phyloP scores from a whole-genome alignment of 108 stramenopile species.

The Phaeodactylum tricornutum region DNA sequence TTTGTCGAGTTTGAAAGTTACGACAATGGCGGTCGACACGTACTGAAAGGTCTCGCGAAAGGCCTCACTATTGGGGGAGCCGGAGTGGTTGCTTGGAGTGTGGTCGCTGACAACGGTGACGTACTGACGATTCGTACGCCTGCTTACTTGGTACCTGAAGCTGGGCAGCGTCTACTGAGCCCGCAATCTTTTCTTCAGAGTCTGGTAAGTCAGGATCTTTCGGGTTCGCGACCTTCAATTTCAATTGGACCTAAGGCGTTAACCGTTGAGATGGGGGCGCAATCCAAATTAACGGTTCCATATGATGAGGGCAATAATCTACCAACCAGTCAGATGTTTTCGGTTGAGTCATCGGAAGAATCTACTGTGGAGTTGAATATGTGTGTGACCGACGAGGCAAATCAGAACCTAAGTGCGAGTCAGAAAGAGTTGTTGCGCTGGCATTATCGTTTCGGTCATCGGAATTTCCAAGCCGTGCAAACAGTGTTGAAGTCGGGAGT shows the following conservation, averaged over 20 bases:
- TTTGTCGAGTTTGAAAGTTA: constrained; percentile 3
- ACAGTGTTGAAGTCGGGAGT: neutral
- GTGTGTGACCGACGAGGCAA: constrained; percentile 14
- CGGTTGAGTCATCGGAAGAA: neutral
- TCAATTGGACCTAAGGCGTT: too few relatives aligned
- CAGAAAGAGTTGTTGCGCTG: constrained; percentile 19
- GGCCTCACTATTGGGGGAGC: constrained; percentile 8
- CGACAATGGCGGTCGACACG: neutral
- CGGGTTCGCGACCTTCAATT: neutral
- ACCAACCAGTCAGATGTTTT: neutral
- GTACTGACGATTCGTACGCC: constrained; percentile 4
- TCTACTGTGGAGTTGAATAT: neutral
- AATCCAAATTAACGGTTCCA: neutral
- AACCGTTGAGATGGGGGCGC: neutral
- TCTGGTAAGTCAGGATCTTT: neutral
- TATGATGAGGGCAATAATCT: constrained; percentile 6
- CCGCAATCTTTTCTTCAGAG: constrained; percentile 6
- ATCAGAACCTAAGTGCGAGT: constrained; percentile 18
- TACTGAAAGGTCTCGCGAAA: neutral
- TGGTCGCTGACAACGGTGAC: neutral
- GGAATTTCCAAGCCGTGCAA: constrained; percentile 5
- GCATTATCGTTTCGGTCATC: constrained; percentile 27
- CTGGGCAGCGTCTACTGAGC: constrained; percentile 5
- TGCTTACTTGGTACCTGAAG: constrained; percentile 18
- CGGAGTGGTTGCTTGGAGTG: constrained; percentile 20